These are phyloP conservation scores for Lagerstroemia speciosa DNA, from an alignment of 345 rosid genomes.

Conservation along the genomic window DNA sequence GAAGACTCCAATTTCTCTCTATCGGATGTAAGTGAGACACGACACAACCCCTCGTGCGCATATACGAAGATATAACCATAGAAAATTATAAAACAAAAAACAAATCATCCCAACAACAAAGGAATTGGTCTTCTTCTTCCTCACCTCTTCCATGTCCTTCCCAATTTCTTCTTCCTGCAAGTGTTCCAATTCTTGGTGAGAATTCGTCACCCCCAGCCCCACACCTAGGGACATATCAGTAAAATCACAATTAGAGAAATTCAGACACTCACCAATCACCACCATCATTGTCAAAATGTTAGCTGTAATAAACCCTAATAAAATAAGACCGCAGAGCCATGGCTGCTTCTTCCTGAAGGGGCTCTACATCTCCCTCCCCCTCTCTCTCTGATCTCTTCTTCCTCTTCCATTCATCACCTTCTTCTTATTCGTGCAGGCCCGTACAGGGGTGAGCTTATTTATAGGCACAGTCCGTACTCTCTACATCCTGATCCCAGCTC, in stretches of 20 bases:
- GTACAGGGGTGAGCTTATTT: slow-evolving; percentile 3
- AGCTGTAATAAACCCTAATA: slow-evolving; percentile 53
- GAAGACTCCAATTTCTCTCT: too few relatives aligned
- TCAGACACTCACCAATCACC: slow-evolving; percentile 4
- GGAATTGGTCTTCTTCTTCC: background rate
- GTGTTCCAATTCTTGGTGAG: slow-evolving; percentile 3
- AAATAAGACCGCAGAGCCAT: background rate
- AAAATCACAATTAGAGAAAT: background rate
- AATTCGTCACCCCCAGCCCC: background rate
- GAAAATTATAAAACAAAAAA: slow-evolving; percentile 2
- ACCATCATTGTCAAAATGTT: slow-evolving; percentile 73
- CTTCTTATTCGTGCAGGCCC: slow-evolving; percentile 6
- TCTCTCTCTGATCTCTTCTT: slow-evolving; percentile 25
- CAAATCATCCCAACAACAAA: background rate
- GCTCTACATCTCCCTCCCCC: slow-evolving; percentile 16
- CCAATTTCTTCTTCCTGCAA: background rate
- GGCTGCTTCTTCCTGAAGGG: slow-evolving; percentile 15
- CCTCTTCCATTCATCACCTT: slow-evolving; percentile 7
- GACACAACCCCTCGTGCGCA: slow-evolving; percentile 25
- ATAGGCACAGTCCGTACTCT: slow-evolving; percentile 4
- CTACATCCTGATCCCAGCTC: background rate
- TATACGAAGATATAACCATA: slow-evolving; percentile 10
- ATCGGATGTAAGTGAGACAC: background rate
- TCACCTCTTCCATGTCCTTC: background rate
- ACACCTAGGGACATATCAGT: slow-evolving; percentile 3